phyloP scores from a whole-genome alignment of 1,284 basidiomycete species.

The Exsudoporus floridanus region DNA sequence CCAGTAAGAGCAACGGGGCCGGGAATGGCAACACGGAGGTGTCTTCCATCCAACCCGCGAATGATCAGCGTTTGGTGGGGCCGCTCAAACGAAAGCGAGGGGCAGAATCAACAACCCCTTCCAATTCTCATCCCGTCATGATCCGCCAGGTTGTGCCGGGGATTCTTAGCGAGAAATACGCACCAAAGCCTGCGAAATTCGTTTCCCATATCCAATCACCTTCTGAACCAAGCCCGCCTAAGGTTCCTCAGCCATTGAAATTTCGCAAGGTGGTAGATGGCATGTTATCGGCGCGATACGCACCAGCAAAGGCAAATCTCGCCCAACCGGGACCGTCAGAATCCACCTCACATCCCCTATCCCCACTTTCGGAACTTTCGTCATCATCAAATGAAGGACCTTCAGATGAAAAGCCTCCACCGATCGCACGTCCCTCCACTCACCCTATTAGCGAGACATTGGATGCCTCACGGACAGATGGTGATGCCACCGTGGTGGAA shows the following conservation, averaged over 20 bases:
- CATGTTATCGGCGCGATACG: conserved; percentile 34
- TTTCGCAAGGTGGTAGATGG: conserved; percentile 40
- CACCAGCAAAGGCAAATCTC: conserved; percentile 17
- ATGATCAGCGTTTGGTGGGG: conserved; percentile 13
- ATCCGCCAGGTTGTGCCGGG: conserved; percentile 41
- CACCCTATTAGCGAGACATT: conserved; percentile 1
- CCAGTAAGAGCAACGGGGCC: conserved; percentile 20
- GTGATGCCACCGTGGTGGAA: background rate
- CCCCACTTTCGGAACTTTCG: conserved; percentile 32
- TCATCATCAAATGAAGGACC: conserved; percentile 25
- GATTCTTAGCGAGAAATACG: conserved; percentile 35
- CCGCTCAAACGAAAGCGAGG: conserved; percentile 46
- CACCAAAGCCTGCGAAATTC: conserved; percentile 21
- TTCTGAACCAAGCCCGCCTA: conserved; percentile 21
- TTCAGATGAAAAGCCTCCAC: conserved; percentile 1
- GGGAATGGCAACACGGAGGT: conserved; percentile 31
- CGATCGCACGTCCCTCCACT: background rate
- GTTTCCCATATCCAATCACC: conserved; percentile 12
- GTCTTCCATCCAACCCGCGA: conserved; percentile 11
- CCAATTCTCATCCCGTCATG: conserved; percentile 29
- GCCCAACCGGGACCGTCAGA: conserved; percentile 4
- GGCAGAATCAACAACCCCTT: conserved; percentile 27
- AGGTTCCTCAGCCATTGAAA: conserved; percentile 26
- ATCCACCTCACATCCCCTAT: conserved; percentile 9
- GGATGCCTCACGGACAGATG: conserved; percentile 1